Percentiles rank a stretch among this genome's conserved stretches.
Conservation (phyloP, 176 grass and related monocot species). For the Juncus effusus region DNA sequence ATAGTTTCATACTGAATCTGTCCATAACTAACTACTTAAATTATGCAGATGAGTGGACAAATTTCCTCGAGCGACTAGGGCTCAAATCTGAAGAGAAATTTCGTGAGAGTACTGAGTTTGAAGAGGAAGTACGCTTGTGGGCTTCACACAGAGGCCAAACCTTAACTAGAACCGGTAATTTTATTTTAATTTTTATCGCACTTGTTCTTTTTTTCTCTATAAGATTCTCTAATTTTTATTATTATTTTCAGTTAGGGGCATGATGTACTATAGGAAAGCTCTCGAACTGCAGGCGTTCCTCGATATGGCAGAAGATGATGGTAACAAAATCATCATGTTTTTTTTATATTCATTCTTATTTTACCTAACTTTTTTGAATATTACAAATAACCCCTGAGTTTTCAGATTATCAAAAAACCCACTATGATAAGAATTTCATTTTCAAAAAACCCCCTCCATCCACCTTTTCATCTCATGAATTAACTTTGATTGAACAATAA, state of each 20-base stretch:
- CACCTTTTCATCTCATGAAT: background rate
- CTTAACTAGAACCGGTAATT: constrained; percentile 69
- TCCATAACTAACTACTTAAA: constrained; percentile 5
- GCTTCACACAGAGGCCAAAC: constrained; percentile 95
- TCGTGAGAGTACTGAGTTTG: constrained; percentile 45
- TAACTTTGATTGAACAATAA: no score
- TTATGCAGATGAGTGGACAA: constrained; percentile 79
- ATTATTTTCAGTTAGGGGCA: constrained; percentile 71
- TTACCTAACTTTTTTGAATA: background rate
- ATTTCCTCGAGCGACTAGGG: constrained; percentile 66
- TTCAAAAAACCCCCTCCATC: background rate
- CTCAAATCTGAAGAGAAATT: constrained; percentile 62
- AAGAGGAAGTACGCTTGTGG: constrained; percentile 91
- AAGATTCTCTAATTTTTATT: constrained; percentile 8
- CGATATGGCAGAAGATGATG: constrained; percentile 87
- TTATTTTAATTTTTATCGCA: constrained; percentile 2
- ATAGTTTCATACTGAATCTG: background rate
- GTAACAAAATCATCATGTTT: constrained; percentile 36
- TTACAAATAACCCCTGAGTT: background rate
- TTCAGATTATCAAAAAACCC: background rate
- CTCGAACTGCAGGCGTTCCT: constrained; percentile 95
- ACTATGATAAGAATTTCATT: no score
- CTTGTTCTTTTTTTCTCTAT: background rate
- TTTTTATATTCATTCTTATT: constrained; percentile 15
- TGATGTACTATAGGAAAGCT: constrained; percentile 99